These are phyloP conservation scores for Lentinula aciculospora DNA, from an alignment of 768 basidiomycete genomes.

Conservation along the genomic window DNA sequence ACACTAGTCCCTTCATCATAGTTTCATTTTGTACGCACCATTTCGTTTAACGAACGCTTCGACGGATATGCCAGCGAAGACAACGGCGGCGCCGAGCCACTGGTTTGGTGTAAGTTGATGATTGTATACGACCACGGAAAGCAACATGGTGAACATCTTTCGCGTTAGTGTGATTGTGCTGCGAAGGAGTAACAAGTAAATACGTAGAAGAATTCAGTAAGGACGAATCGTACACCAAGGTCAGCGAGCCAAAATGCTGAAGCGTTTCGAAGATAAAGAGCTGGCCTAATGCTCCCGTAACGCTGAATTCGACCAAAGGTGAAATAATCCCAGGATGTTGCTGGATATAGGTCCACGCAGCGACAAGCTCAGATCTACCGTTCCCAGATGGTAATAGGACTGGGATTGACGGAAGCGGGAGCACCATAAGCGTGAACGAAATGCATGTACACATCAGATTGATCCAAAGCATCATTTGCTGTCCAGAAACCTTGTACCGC, in stretches of 20 bases:
- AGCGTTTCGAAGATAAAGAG: constrained; percentile 97
- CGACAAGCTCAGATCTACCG: constrained; percentile 56
- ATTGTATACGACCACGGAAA: constrained; percentile 89
- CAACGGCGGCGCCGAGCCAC: constrained; percentile 88
- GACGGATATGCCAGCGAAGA: constrained; percentile 93
- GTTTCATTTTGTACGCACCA: constrained; percentile 36
- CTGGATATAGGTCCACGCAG: constrained; percentile 68
- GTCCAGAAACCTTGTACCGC: constrained; percentile 66
- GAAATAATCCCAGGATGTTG: constrained; percentile 68
- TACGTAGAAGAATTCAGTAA: too few relatives aligned
- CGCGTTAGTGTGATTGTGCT: constrained; percentile 94
- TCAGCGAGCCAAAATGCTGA: constrained; percentile 86
- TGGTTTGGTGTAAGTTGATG: constrained; percentile 82
- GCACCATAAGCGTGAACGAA: constrained; percentile 60
- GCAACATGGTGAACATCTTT: constrained; percentile 96
- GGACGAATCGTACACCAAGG: constrained; percentile 83
- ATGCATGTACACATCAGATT: constrained; percentile 80
- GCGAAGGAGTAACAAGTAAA: constrained; percentile 4
- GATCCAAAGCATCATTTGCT: constrained; percentile 99
- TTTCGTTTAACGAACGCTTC: constrained; percentile 89
- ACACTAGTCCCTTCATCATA: not conserved
- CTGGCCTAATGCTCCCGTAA: constrained; percentile 92
- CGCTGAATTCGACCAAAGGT: constrained; percentile 78
- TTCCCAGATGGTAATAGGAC: constrained; percentile 67
- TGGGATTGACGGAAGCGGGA: constrained; percentile 78